Base-by-base conservation (phyloP, 2,329 filamentous ascomycete genomes). In the Sarocladium kiliense region DNA sequence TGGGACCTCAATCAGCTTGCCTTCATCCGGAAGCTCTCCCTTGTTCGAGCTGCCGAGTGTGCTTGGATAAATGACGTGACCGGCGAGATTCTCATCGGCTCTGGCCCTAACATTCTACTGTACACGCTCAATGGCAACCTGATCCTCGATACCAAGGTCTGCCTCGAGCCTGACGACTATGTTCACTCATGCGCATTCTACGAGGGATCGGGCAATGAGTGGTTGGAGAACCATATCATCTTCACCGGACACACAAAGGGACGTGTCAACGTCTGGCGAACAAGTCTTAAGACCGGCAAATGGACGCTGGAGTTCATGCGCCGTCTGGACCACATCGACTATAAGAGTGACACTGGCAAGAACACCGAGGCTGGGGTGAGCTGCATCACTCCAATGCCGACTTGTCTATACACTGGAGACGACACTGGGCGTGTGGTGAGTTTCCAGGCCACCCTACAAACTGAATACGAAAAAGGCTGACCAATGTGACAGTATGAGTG, bases 1-100 rank as follows among this genome's bases (percentile, higher is more conserved):
- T 99, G 94, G 94, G 94, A 97, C 68, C 78, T 99, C 3, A 99
- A 97, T 68, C 84, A 90, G 16, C 82, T 91, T 12, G 88, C 91
- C 54, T 96, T 96, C 64, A 86, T 97, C 5, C 84, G 91, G 44
- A 87, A 85, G 68, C 76, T 93, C 21, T 84, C 84, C 0, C 69
- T 77, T 16, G 76, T 77, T 2, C 77, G 81, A 3, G 71, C 77
- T 0, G 75, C 82, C 2, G 83, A 95, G 71, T 93, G 89, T 61
- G 90, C 91, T 1, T 80, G 81, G 11, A 91, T 99, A 69, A 96
- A 96, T 66, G 92, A 96, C 65, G 85, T 93, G 1, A 91, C 88
- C 0, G 94, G 94, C 11, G 90, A 96, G 64, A 91, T 99, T 47
- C 80, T 95, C 66, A 77, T 99, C 3, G 94, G 91, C 67, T 86